These are phyloP conservation scores for Neonectria sp. DNA, from an alignment of 2,329 filamentous ascomycete species.

Conservation along the genomic window DNA sequence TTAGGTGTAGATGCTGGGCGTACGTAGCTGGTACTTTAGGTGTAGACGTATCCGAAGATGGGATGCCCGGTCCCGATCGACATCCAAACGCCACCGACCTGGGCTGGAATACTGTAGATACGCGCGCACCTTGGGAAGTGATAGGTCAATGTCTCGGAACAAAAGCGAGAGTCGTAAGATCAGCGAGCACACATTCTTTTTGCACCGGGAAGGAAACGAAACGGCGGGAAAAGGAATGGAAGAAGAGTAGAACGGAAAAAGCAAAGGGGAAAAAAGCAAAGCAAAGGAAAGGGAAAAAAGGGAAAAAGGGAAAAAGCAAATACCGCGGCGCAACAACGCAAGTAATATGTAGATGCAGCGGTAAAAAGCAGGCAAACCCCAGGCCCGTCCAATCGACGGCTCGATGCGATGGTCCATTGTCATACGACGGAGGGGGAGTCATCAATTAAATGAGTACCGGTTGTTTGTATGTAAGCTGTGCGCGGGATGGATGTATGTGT, in stretches of 20 bases:
- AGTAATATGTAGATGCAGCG: slow-evolving; percentile 2
- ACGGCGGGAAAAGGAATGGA: background rate
- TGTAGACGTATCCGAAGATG: background rate
- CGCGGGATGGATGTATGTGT: background rate
- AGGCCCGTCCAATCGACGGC: background rate
- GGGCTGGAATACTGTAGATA: background rate
- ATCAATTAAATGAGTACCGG: background rate
- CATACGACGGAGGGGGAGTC: background rate
- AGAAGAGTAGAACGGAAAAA: background rate
- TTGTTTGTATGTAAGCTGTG: background rate
- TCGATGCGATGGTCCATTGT: background rate
- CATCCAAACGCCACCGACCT: background rate
- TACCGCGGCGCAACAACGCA: background rate
- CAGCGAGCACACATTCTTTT: background rate
- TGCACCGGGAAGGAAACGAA: slow-evolving; percentile 1
- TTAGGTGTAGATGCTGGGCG: too few species aligned
- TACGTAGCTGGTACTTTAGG: background rate
- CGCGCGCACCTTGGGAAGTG: background rate
- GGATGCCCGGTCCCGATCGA: background rate
- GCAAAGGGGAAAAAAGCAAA: background rate
- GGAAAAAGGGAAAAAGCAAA: background rate
- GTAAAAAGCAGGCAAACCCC: background rate
- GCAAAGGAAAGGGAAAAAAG: background rate
- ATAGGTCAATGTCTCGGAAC: slow-evolving; percentile 15
- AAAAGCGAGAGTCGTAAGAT: background rate